Evolutionary conservation across 73 alveolate genomes (phyloP), one percentile per base, ranked within the genome.

Genomic region (Paramecium caudatum): DNA sequence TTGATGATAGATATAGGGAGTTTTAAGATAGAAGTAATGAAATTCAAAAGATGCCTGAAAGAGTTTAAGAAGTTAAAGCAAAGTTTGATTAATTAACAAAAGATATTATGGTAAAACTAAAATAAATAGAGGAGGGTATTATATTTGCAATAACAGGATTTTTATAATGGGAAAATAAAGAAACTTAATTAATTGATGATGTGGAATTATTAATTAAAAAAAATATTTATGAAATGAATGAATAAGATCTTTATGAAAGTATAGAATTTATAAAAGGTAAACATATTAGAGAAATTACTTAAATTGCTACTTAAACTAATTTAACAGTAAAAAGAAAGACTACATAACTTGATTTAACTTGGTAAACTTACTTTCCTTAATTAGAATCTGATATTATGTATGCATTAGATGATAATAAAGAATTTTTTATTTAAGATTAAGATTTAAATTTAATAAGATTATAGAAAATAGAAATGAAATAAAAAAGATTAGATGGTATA

Each of bases 1-100:
- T 74, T 45, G 88, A 74, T 74, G 88, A 74, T 6, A 74, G 17
- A 74, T 74, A 74, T 45, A 74, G 88, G 23, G 37, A 74, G 13
- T 68, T 68, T 34, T n/a, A 68, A 15, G 84, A 68, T 2, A 32
- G 34, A 33, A 17, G 25, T 68, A 8, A 21, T n/a, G 25, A 15
- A 13, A 68, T 68, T 32, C 17, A 34, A 3, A 34, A 32, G 12
- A 32, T 37, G 50, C 50, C 84, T 4, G 84, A 68, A 13, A 68
- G 84, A 37, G 50, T 32, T 0, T 68, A 34, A 68, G 61, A 68
- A 16, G 33, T 68, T 6, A 68, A 32, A 37, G 12, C 9, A n/a
- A 68, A 37, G 2, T 68, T 68, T 68, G 84, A 37, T 4, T 68
- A 68, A 37, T 68, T 68, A 32, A 68, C 61, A 33, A 32, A 68